Evolutionary conservation across 441 rosid species (phyloP).

Genomic region (Pelargonium myrrhifolium): DNA sequence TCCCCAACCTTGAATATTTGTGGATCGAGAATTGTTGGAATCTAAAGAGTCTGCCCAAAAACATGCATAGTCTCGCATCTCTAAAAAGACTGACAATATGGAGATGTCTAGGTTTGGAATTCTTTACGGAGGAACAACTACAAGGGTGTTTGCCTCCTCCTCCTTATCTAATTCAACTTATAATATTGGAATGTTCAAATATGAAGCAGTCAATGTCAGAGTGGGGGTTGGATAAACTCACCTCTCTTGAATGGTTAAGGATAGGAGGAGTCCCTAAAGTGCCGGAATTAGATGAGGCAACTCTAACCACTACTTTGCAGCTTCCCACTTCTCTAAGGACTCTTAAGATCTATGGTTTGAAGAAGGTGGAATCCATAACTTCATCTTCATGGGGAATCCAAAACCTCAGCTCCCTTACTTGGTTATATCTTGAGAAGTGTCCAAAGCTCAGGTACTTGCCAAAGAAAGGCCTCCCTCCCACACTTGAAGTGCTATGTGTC

Average conservation of each 20-base stretch:
- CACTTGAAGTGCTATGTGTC: no score
- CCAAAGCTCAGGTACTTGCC: no score
- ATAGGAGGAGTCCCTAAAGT: background rate
- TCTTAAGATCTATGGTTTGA: no score
- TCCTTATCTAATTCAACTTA: background rate
- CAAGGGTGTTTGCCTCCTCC: constrained; percentile 27
- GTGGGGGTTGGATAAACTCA: background rate
- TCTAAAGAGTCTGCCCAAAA: background rate
- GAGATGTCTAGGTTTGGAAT: constrained; percentile 19
- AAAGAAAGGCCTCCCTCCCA: no score
- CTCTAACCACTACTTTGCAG: no score
- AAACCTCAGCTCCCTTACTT: no score
- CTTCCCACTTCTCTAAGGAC: no score
- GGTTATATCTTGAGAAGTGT: no score
- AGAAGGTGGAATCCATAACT: no score
- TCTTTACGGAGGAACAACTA: constrained; percentile 18
- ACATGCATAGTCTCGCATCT: background rate
- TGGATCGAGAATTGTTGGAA: background rate
- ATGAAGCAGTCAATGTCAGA: background rate
- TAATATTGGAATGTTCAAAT: background rate
- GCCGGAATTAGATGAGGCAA: no score
- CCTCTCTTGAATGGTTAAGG: background rate
- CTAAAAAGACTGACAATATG: constrained; percentile 18
- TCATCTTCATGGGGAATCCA: no score
- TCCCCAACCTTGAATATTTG: background rate